Conservation (phyloP, 1,284 basidiomycete genomes). For the Pisolithus thermaeus region DNA sequence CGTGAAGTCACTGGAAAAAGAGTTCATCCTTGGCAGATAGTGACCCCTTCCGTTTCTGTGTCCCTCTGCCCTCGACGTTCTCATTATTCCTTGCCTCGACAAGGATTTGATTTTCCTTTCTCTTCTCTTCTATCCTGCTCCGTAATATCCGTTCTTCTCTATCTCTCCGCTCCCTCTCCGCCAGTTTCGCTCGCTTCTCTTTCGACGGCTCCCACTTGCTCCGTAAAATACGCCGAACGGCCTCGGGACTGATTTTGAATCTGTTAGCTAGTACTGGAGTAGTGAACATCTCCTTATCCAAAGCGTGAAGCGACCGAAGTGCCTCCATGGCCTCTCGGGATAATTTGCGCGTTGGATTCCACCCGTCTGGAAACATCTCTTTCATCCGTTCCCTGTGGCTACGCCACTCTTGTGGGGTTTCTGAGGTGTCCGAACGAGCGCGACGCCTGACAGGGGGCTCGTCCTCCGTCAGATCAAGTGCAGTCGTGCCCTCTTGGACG, state of each 20-base stretch:
- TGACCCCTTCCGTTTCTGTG: constrained; percentile 18
- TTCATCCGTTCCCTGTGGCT: constrained; percentile 57
- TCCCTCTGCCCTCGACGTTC: constrained; percentile 10
- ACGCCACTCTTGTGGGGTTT: constrained; percentile 49
- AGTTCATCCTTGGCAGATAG: constrained; percentile 32
- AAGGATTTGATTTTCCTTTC: constrained; percentile 25
- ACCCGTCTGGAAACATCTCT: constrained; percentile 67
- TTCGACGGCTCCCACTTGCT: constrained; percentile 71
- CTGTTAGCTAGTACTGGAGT: constrained; percentile 69
- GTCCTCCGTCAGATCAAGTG: constrained; percentile 50
- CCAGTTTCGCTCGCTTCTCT: constrained; percentile 49
- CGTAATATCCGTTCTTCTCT: constrained; percentile 38
- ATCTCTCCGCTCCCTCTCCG: constrained; percentile 51
- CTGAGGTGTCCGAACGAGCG: constrained; percentile 31
- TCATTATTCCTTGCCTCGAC: constrained; percentile 18
- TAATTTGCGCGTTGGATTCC: constrained; percentile 82
- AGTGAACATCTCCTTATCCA: constrained; percentile 67
- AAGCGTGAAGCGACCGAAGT: constrained; percentile 64
- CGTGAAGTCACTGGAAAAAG: constrained; percentile 32
- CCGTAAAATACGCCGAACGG: constrained; percentile 77
- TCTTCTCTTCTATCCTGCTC: constrained; percentile 40
- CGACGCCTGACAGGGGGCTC: constrained; percentile 38
- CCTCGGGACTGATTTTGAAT: constrained; percentile 84
- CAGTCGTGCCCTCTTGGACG: constrained; percentile 38
- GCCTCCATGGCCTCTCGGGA: constrained; percentile 91